Evolutionary conservation across 2,329 filamentous ascomycete species (phyloP).

Genomic region (Stagonosporopsis tanaceti): DNA sequence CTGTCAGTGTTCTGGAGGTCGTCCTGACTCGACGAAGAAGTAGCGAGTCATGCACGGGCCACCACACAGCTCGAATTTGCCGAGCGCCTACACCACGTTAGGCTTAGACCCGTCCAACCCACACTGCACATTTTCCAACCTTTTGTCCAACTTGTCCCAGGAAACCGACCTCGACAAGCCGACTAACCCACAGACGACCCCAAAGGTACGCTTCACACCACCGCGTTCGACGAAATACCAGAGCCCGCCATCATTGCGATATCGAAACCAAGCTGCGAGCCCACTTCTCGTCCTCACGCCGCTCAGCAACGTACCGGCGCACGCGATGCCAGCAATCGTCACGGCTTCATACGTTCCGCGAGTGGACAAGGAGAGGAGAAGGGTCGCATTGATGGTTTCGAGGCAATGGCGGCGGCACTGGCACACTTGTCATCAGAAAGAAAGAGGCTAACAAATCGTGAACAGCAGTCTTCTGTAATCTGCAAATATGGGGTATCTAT

Average conservation of each 20-base stretch:
- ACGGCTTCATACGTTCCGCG: conserved; percentile 27
- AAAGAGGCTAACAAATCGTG: conserved; percentile 40
- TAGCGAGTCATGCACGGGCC: not conserved
- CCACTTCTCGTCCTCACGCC: conserved; percentile 19
- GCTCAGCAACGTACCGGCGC: conserved; percentile 31
- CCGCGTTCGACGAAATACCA: conserved; percentile 13
- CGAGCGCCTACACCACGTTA: no score
- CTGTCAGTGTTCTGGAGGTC: no score
- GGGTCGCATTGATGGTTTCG: conserved; percentile 9
- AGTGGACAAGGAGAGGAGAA: conserved; percentile 12
- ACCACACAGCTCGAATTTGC: conserved; percentile 9
- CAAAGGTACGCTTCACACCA: conserved; percentile 41
- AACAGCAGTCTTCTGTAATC: conserved; percentile 54
- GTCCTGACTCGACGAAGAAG: no score
- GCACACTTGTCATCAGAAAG: conserved; percentile 12
- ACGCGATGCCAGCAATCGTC: conserved; percentile 27
- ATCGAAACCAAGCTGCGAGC: conserved; percentile 23
- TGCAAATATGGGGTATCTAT: conserved; percentile 62
- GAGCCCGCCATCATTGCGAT: conserved; percentile 29
- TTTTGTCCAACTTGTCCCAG: no score
- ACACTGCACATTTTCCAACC: no score
- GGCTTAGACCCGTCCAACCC: no score
- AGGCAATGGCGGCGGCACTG: conserved; percentile 26
- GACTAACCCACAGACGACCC: conserved; percentile 48
- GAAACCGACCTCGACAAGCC: conserved; percentile 30